phyloP scores from a whole-genome alignment of 768 basidiomycete species.

The Lyophyllum semitale region DNA sequence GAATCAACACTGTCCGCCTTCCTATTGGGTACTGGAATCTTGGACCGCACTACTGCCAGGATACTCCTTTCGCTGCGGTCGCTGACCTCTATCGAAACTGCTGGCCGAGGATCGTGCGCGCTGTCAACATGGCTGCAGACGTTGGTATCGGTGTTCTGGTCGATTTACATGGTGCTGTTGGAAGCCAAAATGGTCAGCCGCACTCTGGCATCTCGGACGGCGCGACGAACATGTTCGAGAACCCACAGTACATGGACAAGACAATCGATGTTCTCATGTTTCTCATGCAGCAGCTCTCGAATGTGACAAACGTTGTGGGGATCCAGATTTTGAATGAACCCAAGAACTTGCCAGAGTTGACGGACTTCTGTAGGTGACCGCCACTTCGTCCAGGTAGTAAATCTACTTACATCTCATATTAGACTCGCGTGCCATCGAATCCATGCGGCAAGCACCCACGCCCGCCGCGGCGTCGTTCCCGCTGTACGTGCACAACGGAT shows the following conservation, averaged over 20 bases:
- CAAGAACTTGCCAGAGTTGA: constrained; percentile 46
- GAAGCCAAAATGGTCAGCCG: constrained; percentile 73
- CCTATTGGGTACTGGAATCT: constrained; percentile 66
- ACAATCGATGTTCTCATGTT: constrained; percentile 52
- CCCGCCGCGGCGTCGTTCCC: constrained; percentile 47
- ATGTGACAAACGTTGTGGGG: constrained; percentile 57
- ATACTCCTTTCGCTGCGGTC: constrained; percentile 65
- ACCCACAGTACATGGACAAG: constrained; percentile 45
- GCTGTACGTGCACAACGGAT: constrained; percentile 70
- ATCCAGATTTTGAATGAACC: constrained; percentile 66
- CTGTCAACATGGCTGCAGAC: constrained; percentile 60
- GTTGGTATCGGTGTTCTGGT: constrained; percentile 66
- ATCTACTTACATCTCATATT: constrained; percentile 7
- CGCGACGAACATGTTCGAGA: constrained; percentile 48
- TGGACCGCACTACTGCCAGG: constrained; percentile 54
- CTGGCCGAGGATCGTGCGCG: constrained; percentile 64
- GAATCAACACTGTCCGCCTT: constrained; percentile 69
- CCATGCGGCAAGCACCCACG: constrained; percentile 40
- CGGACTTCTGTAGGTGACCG: constrained; percentile 42
- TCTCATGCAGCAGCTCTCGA: constrained; percentile 41
- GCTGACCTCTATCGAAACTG: constrained; percentile 60
- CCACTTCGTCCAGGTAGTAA: constrained; percentile 9
- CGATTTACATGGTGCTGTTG: constrained; percentile 76
- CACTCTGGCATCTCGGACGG: constrained; percentile 69
- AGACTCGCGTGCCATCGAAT: constrained; percentile 55